Evolutionary conservation across 192 early-diverging fungal genomes (phyloP), one percentile per base, ranked within the genome.

Genomic region (Coemansia sp.): DNA sequence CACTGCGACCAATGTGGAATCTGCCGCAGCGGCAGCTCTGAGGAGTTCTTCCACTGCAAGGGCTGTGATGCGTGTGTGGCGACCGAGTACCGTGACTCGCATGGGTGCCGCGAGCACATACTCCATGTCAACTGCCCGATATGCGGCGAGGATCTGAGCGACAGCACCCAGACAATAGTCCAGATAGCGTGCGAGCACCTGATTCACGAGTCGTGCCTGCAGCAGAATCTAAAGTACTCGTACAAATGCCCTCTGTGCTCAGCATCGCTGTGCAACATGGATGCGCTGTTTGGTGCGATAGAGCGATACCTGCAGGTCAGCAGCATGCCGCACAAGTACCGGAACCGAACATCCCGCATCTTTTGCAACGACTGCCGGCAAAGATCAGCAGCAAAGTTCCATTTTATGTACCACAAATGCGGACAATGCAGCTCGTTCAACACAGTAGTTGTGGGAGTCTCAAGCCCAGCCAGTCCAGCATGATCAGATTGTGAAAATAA

Each of bases 371-470:
- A 98, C 63, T 98, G 96, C 69, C 92, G 91, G 57, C 82, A 87
- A 53, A 86, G 88, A 41, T 91, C 88, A 1, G 68, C 79, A 14
- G 87, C 91, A 11, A 90, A 87, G 61, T 97, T 87, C 76, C 93
- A 98, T 57, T 98, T 97, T 72, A 50, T 98, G 6, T 97, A 98
- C 63, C 96, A 98, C 80, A 96, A 93, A 61, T 98, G 96, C 74
- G 65, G 70, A 5, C 65, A 78, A 21, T 98, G 96, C 68, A 53
- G 64, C 21, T 88, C 91, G n/a, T 98, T 91, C 69, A 98, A 96
- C 63, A 98, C 93, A 2, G 88, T 48, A 1, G 50, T 79, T 6
- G 42, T 35, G 33, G 33, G 33, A 9, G 33, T 79, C 14, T 63
- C 68, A 1, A 68, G 33, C 33, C 61, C 11, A 46, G 35, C 44